Base-by-base conservation (phyloP, 2,329 filamentous ascomycete genomes). In the Emmonsia crescens region DNA sequence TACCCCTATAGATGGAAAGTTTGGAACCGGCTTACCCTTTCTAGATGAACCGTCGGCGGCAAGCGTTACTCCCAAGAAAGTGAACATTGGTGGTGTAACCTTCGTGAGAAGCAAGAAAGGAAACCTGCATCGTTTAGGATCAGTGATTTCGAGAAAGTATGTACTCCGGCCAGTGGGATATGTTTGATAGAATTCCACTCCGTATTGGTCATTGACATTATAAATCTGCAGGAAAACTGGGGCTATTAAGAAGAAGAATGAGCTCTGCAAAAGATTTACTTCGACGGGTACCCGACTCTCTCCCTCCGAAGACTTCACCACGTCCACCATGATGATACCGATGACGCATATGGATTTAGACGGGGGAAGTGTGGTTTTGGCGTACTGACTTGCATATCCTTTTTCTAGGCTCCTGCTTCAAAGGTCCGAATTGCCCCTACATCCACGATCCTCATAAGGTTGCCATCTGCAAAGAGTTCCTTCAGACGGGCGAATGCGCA, bases 21-120 rank as follows among this genome's bases (percentile, higher is more conserved):
- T 59, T 59, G 69, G 68, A 71, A 65, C 70, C 85, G 82, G 80
- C 74, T 77, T 71, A 77, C 73, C 65, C 63, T 65, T 71, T 57
- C 60, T 74, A 80, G 79, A 75, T 74, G 84, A 87, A 67, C 76
- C 79, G 55, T 84, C 85, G 69, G 78, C 82, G 44, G 80, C 83
- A 60, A 84, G 82, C 60, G 79, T 82, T 56, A 95, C 91, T 1
- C 91, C 91, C 0, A 94, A 91, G 75, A 83, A 81, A 65, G 82
- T 87, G 48, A 77, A 79, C 5, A 79, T 96, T 64, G 89, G 88
- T 59, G 89, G 90, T 49, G 89, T 96, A 68, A 85, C 83, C 66
- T 96, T 96, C 72, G 82, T 90, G 69, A 84, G 91, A 66, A 96
- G 89, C 74, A 95, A 93, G 73, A 88, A 87, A 68, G 91, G 91